A percentile compares a stretch with the other conserved stretches of the same genome.
phyloP scores from a whole-genome alignment of 2,329 filamentous ascomycete species.

The Malbranchea cinnamomea region DNA sequence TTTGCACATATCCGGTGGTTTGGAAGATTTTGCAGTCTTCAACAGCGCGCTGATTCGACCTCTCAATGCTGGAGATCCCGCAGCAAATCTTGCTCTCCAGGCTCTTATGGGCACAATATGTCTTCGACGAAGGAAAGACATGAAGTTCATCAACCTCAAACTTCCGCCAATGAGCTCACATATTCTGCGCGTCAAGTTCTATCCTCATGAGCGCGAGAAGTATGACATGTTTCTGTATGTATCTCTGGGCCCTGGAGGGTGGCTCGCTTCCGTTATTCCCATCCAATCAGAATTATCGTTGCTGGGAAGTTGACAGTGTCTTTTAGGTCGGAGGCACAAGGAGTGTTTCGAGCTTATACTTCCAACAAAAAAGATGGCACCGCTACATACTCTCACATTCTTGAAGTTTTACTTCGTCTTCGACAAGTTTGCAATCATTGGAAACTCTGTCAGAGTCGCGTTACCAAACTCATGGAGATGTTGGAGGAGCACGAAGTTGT shows the following conservation, averaged over 20 bases:
- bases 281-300: neutral
- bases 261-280: constrained; percentile 4
- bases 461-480: constrained; percentile 56
- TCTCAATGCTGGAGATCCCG: constrained; percentile 41
- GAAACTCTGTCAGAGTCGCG: constrained; percentile 60
- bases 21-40: constrained; percentile 60
- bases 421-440: constrained; percentile 83
- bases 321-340: constrained; percentile 54
- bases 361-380: constrained; percentile 28
- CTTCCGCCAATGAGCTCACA: constrained; percentile 66
- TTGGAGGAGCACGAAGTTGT: constrained; percentile 55
- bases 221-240: constrained; percentile 58
- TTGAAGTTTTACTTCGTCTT: constrained; percentile 69
- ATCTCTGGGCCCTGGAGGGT: no score
- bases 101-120: constrained; percentile 68
- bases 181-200: constrained; percentile 59
- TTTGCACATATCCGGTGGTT: constrained; percentile 57
- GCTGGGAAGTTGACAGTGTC: constrained; percentile 8
- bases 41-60: constrained; percentile 56
- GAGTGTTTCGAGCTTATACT: constrained; percentile 49
- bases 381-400: constrained; percentile 54
- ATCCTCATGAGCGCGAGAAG: constrained; percentile 56
- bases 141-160: constrained; percentile 71
- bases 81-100: constrained; percentile 53
- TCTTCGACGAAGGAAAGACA: constrained; percentile 69